A percentile compares a stretch with the other conserved stretches of the same genome.
These are phyloP conservation scores for Microsporum audouinii DNA, from an alignment of 2,329 filamentous ascomycete species.

Conservation along the genomic window DNA sequence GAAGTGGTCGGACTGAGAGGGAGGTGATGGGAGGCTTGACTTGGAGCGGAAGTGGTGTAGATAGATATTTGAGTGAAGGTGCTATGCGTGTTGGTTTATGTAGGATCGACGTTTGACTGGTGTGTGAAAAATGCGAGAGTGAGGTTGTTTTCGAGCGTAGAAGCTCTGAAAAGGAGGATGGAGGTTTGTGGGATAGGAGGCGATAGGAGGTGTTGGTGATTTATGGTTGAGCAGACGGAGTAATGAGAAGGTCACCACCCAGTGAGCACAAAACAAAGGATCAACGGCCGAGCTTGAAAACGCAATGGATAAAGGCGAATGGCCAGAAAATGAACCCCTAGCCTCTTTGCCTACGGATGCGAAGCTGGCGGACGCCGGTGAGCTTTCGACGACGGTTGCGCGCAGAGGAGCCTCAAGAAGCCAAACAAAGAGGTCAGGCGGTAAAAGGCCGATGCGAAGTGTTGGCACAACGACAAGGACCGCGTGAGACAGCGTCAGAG, in stretches of 20 bases:
- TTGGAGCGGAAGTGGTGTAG: conserved; percentile 10
- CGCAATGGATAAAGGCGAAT: not conserved
- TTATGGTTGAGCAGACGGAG: conserved; percentile 18
- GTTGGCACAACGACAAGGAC: not conserved
- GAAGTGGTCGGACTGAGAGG: conserved; percentile 37
- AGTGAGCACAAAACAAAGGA: not conserved
- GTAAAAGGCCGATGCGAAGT: not conserved
- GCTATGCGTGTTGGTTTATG: conserved; percentile 7
- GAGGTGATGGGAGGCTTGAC: conserved; percentile 27
- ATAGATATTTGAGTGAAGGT: conserved; percentile 15
- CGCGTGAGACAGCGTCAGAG: conserved; percentile 7
- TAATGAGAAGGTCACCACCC: conserved; percentile 6
- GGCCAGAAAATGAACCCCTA: not conserved
- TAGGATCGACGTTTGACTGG: conserved; percentile 5
- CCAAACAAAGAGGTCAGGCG: conserved; percentile 5
- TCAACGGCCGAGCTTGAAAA: not conserved
- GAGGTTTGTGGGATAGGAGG: conserved; percentile 11
- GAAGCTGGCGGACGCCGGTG: conserved; percentile 2
- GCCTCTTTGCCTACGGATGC: not conserved
- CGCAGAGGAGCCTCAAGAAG: not conserved
- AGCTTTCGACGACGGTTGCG: not conserved
- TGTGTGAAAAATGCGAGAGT: conserved; percentile 7
- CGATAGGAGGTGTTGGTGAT: conserved; percentile 9
- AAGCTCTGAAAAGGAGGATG: conserved; percentile 26
- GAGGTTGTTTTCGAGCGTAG: conserved; percentile 17